Conservation (phyloP, 805 yeast genomes). For the Ogataea nakhonphanomensis region DNA sequence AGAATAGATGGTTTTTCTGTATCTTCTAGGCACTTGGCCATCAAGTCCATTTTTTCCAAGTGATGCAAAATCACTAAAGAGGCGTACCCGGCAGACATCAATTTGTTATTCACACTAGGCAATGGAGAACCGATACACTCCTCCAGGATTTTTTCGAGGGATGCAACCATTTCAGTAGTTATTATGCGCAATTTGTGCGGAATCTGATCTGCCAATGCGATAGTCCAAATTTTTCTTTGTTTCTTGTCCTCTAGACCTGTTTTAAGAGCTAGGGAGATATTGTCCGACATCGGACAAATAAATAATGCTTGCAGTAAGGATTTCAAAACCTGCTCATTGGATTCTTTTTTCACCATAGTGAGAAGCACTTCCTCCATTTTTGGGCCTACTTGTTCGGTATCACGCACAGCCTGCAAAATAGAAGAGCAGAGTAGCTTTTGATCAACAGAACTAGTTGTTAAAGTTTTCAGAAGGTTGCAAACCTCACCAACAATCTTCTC, state of each 20-base stretch:
- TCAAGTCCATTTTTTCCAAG: conserved; percentile 28
- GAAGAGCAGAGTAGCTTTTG: conserved; percentile 53
- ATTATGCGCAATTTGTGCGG: conserved; percentile 21
- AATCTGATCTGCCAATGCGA: conserved; percentile 38
- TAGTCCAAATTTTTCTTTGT: conserved; percentile 64
- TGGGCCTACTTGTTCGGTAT: conserved; percentile 5
- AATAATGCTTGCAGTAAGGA: conserved; percentile 49
- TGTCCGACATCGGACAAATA: conserved; percentile 37
- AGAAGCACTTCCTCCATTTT: conserved; percentile 43
- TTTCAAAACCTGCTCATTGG: conserved; percentile 62
- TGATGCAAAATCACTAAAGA: conserved; percentile 27
- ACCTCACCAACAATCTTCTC: conserved; percentile 47
- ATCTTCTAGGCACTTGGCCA: conserved; percentile 34
- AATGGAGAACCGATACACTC: conserved; percentile 53
- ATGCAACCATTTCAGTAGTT: conserved; percentile 22
- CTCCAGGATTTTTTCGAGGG: conserved; percentile 31
- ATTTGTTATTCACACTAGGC: conserved; percentile 48
- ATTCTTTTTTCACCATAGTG: conserved; percentile 65
- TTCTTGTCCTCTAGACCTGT: conserved; percentile 68
- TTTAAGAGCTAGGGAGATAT: conserved; percentile 33
- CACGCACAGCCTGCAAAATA: conserved; percentile 37
- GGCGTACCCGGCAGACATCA: conserved; percentile 54
- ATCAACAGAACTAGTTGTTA: conserved; percentile 58
- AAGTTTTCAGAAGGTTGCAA: conserved; percentile 52
- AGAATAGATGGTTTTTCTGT: conserved; percentile 49